phyloP scores from a whole-genome alignment of 345 rosid genomes.

The Rhodamnia argentea region DNA sequence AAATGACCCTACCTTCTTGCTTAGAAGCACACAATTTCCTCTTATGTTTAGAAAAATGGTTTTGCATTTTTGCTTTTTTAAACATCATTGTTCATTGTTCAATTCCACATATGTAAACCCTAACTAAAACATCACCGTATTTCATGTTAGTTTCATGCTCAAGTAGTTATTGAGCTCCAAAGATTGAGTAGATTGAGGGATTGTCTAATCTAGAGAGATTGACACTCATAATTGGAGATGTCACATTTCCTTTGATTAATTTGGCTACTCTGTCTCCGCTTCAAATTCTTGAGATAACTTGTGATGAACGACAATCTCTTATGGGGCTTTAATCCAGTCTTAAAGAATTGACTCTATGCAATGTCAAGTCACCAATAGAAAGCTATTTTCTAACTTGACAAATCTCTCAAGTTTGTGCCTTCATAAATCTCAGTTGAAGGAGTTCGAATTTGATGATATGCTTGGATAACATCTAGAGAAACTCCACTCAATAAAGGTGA shows the following conservation, averaged over 20 bases:
- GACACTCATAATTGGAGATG: neutral
- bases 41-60: too few species aligned
- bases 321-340: neutral
- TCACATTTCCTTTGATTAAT: neutral
- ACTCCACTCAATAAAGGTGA: neutral
- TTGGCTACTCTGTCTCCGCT: neutral
- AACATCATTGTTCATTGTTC: too few species aligned
- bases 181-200: neutral
- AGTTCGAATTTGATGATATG: neutral
- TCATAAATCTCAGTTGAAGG: neutral
- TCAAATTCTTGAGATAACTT: neutral
- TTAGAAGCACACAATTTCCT: too few species aligned
- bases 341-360: fast-evolving
- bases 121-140: neutral
- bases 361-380: neutral
- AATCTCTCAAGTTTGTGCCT: neutral
- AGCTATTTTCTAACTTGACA: neutral
- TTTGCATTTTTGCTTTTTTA: too few species aligned
- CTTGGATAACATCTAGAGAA: neutral
- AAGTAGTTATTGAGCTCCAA: neutral
- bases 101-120: too few species aligned
- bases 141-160: too few species aligned
- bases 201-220: neutral
- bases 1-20: too few species aligned
- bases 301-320: neutral